phyloP scores from a whole-genome alignment of 768 basidiomycete species.

The Rhodotorula sphaerocarpa region DNA sequence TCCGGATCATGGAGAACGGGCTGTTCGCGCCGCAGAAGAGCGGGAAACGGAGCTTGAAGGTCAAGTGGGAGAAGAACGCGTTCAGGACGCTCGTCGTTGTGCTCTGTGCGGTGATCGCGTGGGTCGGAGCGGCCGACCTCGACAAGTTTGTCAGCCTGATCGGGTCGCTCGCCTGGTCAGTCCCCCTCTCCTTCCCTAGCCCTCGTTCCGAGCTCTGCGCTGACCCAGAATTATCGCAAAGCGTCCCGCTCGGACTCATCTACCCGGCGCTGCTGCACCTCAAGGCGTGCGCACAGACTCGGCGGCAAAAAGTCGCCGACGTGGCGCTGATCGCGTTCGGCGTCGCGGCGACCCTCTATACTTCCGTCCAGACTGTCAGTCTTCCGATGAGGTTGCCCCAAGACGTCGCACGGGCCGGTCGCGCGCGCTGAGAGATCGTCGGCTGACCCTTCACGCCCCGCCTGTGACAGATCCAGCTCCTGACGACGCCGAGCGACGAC shows the following conservation, averaged over 20 bases:
- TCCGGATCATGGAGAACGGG: conserved; percentile 93
- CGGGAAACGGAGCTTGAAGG: conserved; percentile 60
- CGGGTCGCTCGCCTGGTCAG: conserved; percentile 47
- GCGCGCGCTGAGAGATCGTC: too few relatives aligned
- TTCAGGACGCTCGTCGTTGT: conserved; percentile 51
- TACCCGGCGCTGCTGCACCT: conserved; percentile 51
- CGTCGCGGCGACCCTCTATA: conserved; percentile 43
- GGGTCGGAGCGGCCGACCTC: conserved; percentile 73
- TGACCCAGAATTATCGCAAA: conserved; percentile 40
- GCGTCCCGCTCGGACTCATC: conserved; percentile 85
- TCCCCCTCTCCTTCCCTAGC: neutral
- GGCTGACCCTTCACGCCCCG: too few relatives aligned
- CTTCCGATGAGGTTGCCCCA: too few relatives aligned
- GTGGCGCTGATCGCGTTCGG: conserved; percentile 44
- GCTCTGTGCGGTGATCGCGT: conserved; percentile 62
- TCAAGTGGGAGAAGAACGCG: conserved; percentile 95
- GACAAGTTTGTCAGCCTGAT: conserved; percentile 94
- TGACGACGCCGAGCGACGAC: too few relatives aligned
- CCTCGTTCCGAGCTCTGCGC: conserved; percentile 2
- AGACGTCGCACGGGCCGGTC: too few relatives aligned
- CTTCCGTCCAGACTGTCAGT: conserved; percentile 43
- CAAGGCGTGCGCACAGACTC: conserved; percentile 43
- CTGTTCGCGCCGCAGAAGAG: conserved; percentile 59
- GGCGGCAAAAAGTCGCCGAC: conserved; percentile 41
- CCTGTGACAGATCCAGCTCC: too few relatives aligned